Percentiles rank a stretch among this genome's conserved stretches.
Evolutionary conservation across 345 rosid genomes (phyloP).

Genomic region (Linum lewisii): DNA sequence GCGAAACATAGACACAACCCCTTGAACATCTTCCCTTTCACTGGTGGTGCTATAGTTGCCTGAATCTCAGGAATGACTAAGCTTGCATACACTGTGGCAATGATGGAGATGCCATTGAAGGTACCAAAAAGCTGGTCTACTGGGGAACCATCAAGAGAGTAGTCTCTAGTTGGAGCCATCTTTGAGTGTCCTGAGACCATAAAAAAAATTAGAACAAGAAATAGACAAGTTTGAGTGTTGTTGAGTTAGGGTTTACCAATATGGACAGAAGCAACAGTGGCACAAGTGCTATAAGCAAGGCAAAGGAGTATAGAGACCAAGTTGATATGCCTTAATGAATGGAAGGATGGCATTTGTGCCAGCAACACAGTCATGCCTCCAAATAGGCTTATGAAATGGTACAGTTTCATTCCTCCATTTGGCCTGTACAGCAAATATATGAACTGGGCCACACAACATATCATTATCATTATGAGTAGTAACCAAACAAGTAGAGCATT

Average conservation of each 20-base stretch:
- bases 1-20: conserved; percentile 65
- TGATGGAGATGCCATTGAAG: conserved; percentile 74
- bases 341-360: conserved; percentile 79
- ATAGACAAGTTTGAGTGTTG: conserved; percentile 28
- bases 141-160: no score
- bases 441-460: conserved; percentile 36
- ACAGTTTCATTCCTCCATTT: conserved; percentile 58
- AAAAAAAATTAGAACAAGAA: conserved; percentile 20
- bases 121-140: conserved; percentile 38
- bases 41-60: conserved; percentile 84
- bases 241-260: conserved; percentile 36
- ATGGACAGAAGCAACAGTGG: conserved; percentile 52
- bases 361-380: conserved; percentile 58
- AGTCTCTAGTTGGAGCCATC: no score
- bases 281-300: conserved; percentile 61
- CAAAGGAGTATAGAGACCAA: conserved; percentile 49
- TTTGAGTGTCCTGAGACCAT: no score
- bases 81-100: conserved; percentile 76
- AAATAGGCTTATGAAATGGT: conserved; percentile 55
- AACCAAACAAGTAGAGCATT: no score
- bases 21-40: conserved; percentile 84
- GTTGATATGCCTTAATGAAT: conserved; percentile 42
- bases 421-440: conserved; percentile 50
- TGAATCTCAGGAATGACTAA: conserved; percentile 91
- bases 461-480: no score